Base-by-base conservation (phyloP, 768 basidiomycete genomes). In the Phallus indusiatus region DNA sequence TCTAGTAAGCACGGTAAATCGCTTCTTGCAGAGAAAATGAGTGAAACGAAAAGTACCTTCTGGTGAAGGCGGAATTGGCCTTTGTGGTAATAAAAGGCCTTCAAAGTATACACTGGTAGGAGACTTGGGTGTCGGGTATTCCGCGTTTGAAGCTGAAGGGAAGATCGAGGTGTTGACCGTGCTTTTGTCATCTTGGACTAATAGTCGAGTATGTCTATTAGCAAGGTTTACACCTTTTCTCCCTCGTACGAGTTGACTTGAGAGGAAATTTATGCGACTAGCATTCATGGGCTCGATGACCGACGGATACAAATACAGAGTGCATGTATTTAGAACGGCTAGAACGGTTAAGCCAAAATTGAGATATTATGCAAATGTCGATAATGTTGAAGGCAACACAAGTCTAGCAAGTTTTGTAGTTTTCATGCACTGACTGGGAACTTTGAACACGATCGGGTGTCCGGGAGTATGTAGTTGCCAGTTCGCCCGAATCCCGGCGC, bases 51-150 rank as follows among this genome's bases (percentile, higher is more conserved):
- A 6, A 16, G 17, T 62, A 85, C 88, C 88, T 67, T 90, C 87
- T 52, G 82, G 74, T 56, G 75, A 77, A 2, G 88, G 89, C 1
- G 79, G 75, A 47, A 70, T 75, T 0, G 89, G 89, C 59, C 79
- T 71, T 62, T 79, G 72, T 1, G 89, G 87, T 62, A 91, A 72
- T 24, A 75, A 67, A 17, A 85, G 71, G 4, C 85, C 85, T 63
- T 69, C 68, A 64, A 85, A 85, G 42, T 42, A 42, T 42, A 12
- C 22, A 36, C 10, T 34, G 50, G 7, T n/a, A 22, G 16, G 21
- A 47, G 55, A 46, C 10, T 33, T 11, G 21, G 17, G 5, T 17
- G 24, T 53, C 35, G 33, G 36, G 17, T 51, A 22, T 48, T n/a
- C 2, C 12, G 57, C 49, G 34, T 18, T 12, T 17, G 48, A 22